Evolutionary conservation across 805 yeast genomes (phyloP).

Genomic region (Candida awuae): DNA sequence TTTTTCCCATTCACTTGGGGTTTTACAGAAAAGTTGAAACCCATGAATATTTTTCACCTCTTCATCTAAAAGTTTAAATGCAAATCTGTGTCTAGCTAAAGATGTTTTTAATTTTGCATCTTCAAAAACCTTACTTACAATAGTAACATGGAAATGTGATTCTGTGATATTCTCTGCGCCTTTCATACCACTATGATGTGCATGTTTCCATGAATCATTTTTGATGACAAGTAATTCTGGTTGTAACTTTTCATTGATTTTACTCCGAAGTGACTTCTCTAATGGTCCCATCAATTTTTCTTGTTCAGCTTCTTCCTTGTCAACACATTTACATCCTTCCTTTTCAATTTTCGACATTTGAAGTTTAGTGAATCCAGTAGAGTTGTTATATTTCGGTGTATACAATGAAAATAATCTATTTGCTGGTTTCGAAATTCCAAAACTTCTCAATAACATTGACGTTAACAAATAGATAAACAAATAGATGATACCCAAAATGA

Average conservation of each 20-base stretch:
- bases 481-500: too few relatives aligned
- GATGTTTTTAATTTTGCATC: constrained; percentile 39
- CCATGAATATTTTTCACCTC: constrained; percentile 81
- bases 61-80: constrained; percentile 61
- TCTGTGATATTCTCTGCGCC: constrained; percentile 67
- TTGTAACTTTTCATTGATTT: constrained; percentile 33
- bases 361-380: neutral
- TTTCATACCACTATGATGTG: constrained; percentile 76
- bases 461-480: too few relatives aligned
- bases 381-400: too few relatives aligned
- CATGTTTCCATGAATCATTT: constrained; percentile 84
- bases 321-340: constrained; percentile 10
- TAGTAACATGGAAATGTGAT: constrained; percentile 71
- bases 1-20: constrained; percentile 46
- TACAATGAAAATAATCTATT: too few relatives aligned
- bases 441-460: too few relatives aligned
- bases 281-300: constrained; percentile 31
- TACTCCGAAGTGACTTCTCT: constrained; percentile 39
- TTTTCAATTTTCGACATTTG: constrained; percentile 16
- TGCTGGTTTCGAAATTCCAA: too few relatives aligned
- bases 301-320: constrained; percentile 20
- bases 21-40: constrained; percentile 74
- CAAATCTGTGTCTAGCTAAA: constrained; percentile 71
- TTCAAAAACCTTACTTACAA: constrained; percentile 61
- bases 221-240: constrained; percentile 45